phyloP scores from a whole-genome alignment of 805 yeast genomes.

The Candida gorgasii region DNA sequence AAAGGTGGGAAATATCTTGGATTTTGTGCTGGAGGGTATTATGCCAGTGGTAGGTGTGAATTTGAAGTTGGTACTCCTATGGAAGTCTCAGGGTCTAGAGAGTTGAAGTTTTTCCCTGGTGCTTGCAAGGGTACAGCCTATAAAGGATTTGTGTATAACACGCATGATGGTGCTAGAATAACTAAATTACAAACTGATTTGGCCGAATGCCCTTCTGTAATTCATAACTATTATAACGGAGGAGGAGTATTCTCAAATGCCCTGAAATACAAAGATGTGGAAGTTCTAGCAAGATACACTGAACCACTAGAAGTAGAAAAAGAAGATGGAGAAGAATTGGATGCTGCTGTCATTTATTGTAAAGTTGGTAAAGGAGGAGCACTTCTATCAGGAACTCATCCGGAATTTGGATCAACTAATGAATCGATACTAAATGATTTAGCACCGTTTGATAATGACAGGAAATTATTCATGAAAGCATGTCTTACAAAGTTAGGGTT shows the following conservation, averaged over 20 bases:
- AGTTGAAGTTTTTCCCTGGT: slow-evolving; percentile 81
- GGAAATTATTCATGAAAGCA: slow-evolving; percentile 58
- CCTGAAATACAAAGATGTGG: slow-evolving; percentile 55
- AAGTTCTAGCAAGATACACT: slow-evolving; percentile 69
- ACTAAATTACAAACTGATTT: slow-evolving; percentile 39
- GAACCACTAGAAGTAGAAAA: slow-evolving; percentile 52
- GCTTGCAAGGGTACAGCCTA: slow-evolving; percentile 77
- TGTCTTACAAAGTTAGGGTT: slow-evolving; percentile 65
- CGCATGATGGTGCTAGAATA: slow-evolving; percentile 75
- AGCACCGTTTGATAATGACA: slow-evolving; percentile 40
- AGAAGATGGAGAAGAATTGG: slow-evolving; percentile 25
- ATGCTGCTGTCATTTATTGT: slow-evolving; percentile 75
- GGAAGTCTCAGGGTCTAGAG: slow-evolving; percentile 87
- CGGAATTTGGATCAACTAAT: slow-evolving; percentile 62
- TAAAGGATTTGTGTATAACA: slow-evolving; percentile 75
- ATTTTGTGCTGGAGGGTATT: slow-evolving; percentile 95
- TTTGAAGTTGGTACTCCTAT: slow-evolving; percentile 77
- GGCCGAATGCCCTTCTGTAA: slow-evolving; percentile 24
- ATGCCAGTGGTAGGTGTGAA: slow-evolving; percentile 70
- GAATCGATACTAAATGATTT: slow-evolving; percentile 37
- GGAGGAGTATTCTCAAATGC: slow-evolving; percentile 88
- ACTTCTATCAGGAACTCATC: slow-evolving; percentile 82
- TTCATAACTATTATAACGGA: slow-evolving; percentile 73
- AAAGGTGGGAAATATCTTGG: slow-evolving; percentile 86
- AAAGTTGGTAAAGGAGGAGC: slow-evolving; percentile 74